Evolutionary conservation across 352 stramenopile species (phyloP).

Genomic region (Pythium brachiatum): DNA sequence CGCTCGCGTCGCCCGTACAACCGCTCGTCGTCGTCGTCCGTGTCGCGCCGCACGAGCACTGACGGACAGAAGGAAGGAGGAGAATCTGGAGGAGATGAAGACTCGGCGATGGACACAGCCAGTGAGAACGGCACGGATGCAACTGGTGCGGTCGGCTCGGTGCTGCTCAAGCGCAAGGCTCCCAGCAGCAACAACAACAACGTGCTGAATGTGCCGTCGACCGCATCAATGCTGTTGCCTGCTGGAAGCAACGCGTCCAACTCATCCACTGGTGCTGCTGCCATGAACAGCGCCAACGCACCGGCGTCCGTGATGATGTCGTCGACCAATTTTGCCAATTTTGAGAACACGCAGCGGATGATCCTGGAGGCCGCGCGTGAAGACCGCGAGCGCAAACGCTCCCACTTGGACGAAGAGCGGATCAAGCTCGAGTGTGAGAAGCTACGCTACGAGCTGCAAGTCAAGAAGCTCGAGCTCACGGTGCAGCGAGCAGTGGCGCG

Average conservation of each 20-base stretch:
- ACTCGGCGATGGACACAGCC: conserved; percentile 23
- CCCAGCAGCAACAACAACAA: not conserved
- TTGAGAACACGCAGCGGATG: conserved; percentile 51
- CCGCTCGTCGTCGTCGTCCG: conserved; percentile 11
- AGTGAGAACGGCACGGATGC: conserved; percentile 23
- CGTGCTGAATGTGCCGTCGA: not conserved
- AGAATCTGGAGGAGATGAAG: conserved; percentile 18
- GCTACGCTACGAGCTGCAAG: conserved; percentile 55
- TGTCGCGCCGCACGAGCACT: conserved; percentile 17
- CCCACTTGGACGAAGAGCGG: conserved; percentile 60
- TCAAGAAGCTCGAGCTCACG: conserved; percentile 43
- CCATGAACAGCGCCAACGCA: not conserved
- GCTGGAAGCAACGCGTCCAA: not conserved
- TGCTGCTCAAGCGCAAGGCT: conserved; percentile 23
- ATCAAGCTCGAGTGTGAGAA: conserved; percentile 63
- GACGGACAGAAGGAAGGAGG: not conserved
- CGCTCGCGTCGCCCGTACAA: conserved; percentile 32
- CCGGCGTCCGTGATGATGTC: conserved; percentile 20
- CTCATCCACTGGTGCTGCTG: not conserved
- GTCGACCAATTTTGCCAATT: conserved; percentile 28
- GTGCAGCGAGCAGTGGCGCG: conserved; percentile 53
- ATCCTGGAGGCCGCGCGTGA: conserved; percentile 53
- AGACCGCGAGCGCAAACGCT: conserved; percentile 59
- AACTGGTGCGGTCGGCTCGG: not conserved
- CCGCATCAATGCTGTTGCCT: not conserved